These are phyloP conservation scores for Linderniella brevidens DNA, from an alignment of 257 asterid genomes.

Conservation along the genomic window DNA sequence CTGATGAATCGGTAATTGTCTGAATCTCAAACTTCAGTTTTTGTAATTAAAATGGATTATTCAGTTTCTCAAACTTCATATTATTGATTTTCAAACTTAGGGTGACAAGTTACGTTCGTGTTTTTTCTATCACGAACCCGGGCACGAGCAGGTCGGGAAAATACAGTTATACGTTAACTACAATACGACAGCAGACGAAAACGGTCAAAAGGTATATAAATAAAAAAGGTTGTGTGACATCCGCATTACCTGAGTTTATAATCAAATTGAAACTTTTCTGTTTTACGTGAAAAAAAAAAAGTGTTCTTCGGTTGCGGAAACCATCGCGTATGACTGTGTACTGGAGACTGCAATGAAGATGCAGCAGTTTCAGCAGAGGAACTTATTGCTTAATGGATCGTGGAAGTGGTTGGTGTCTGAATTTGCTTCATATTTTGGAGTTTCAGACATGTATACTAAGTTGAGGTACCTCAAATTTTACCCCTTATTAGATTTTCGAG, in stretches of 20 bases:
- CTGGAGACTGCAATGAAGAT: conserved; percentile 86
- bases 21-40: conserved; percentile 3
- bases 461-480: conserved; percentile 36
- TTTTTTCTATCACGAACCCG: conserved; percentile 67
- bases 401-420: conserved; percentile 84
- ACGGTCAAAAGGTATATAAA: conserved; percentile 43
- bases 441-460: conserved; percentile 81
- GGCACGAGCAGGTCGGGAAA: conserved; percentile 88
- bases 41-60: neutral
- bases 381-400: conserved; percentile 50
- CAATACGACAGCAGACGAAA: conserved; percentile 58
- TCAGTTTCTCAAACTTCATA: neutral
- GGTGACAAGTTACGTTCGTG: conserved; percentile 80
- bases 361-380: conserved; percentile 72
- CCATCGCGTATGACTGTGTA: conserved; percentile 78
- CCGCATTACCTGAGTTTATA: too few relatives aligned
- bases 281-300: too few relatives aligned
- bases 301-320: conserved; percentile 84
- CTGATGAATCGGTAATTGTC: conserved; percentile 67
- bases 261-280: too few relatives aligned
- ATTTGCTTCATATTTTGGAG: conserved; percentile 79
- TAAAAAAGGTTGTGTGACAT: conserved; percentile 1
- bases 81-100: conserved; percentile 20
- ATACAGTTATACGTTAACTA: conserved; percentile 53
- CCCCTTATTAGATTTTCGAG: neutral